Evolutionary conservation across 2,329 filamentous ascomycete genomes (phyloP), one percentile per base, ranked within the genome.

Genomic region (Amesomyces nigricolor): DNA sequence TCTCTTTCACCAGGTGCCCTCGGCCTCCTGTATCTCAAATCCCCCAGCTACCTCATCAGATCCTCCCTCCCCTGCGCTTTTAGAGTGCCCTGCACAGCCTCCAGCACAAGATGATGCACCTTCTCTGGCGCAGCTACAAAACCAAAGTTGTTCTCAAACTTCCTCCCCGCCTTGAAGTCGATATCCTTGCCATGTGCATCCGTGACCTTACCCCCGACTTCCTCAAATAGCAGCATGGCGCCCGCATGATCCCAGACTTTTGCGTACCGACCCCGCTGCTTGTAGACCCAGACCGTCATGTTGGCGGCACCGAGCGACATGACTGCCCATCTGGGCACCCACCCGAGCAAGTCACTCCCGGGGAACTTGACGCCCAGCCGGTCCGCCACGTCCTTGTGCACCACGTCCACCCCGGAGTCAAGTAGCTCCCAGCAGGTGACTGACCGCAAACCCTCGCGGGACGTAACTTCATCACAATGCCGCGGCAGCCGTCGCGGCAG

Each of bases 211-310:
- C 80, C 80, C 1, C 80, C 80, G 1, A 76, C 71, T 64, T 83
- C 80, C 57, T 81, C 75, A 43, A 80, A 83, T 7, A 83, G 63
- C 32, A 83, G 63, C 77, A 82, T 81, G 0, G 79, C 80, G 2
- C 80, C 80, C 0, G 80, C 79, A 54, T 83, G 80, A 58, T 83
- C 80, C 80, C 80, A 83, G 1, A 79, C 71, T 67, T 83, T 83
- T 9, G 74, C 80, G 10, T 70, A 70, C 0, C 79, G 70, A 22
- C 73, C 71, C 17, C 71, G 69, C 19, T 68, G 66, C 58, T 74
- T 76, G 68, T 83, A 83, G 9, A 81, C 74, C 79, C 80, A 83
- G 9, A 81, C 72, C 0, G 78, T 81, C 40, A 74, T 71, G 66
- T 82, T 79, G 9, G 74, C 78, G 4, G 78, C 66, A 0, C 79